Base-by-base conservation (phyloP, 2,329 filamentous ascomycete genomes). In the Colletotrichum aenigma region DNA sequence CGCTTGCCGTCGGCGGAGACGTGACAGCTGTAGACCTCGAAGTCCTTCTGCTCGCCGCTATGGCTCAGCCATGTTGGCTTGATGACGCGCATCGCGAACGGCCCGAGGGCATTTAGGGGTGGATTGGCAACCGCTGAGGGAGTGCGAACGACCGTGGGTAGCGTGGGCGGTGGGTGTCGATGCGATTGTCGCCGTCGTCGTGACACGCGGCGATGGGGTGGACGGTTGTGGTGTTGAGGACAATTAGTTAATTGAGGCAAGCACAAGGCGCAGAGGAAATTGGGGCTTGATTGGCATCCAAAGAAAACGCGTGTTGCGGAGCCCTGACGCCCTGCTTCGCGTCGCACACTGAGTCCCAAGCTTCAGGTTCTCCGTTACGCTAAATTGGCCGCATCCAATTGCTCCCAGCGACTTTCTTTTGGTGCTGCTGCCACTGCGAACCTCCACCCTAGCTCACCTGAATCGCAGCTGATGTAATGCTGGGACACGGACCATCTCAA, bases 21-120 rank as follows among this genome's bases (percentile, higher is more conserved):
- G 89, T 98, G 95, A 85, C 96, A 98, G 87, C 95, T 98, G 88
- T 98, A 99, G 79, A 98, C 96, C 86, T 99, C 97, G 83, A 97
- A 98, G 84, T 98, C 96, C 84, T 98, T 98, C 84, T 98, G 95
- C 88, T 99, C 97, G 84, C 96, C 96, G 87, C 95, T 96, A 88
- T 98, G 96, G 84, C 94, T 96, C 82, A 98, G 93, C 96, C 96
- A 98, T 83, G 94, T 93, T 80, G 96, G 96, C 91, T 97, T 98
- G 86, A 97, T 95, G 87, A 98, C 92, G 88, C 93, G 93, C 94
- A 96, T 96, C 66, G 66, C 67, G 71, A 65, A 55, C 38, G 64
- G 73, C 70, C 48, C 64, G 30, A 61, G 70, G 73, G 71, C 73
- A 73, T 75, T 36, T 68, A 73, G 38, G 48, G 52, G 43, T 48